These are phyloP conservation scores for Tulasnella sp. DNA, from an alignment of 768 basidiomycete genomes.

Conservation along the genomic window DNA sequence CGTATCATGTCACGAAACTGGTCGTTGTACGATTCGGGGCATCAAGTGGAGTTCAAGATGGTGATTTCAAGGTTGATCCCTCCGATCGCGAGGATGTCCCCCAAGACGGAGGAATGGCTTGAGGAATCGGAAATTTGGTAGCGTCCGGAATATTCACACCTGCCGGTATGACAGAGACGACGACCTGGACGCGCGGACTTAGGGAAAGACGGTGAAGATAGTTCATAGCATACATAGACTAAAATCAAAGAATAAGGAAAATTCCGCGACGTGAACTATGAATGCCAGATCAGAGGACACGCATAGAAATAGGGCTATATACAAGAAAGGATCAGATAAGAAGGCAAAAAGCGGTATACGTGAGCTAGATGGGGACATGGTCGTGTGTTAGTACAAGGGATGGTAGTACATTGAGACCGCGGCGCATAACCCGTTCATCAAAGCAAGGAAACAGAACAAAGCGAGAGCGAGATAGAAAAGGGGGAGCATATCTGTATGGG, in stretches of 20 bases:
- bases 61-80: not conserved
- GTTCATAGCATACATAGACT: not conserved
- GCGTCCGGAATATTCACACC: no score
- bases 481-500: not conserved
- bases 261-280: not conserved
- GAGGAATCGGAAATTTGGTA: not conserved
- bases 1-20: not conserved
- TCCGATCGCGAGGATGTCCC: not conserved
- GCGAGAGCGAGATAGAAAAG: not conserved
- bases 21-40: not conserved
- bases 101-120: not conserved
- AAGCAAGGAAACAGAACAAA: not conserved
- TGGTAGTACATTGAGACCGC: not conserved
- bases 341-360: not conserved
- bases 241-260: not conserved
- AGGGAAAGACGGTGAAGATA: no score
- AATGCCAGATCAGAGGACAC: not conserved
- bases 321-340: not conserved
- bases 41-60: not conserved
- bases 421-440: not conserved
- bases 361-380: not conserved
- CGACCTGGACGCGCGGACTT: no score
- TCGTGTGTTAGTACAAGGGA: not conserved
- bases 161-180: no score
- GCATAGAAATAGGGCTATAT: not conserved